Base-by-base conservation (phyloP, 441 rosid genomes). In the Melianthus villosus region DNA sequence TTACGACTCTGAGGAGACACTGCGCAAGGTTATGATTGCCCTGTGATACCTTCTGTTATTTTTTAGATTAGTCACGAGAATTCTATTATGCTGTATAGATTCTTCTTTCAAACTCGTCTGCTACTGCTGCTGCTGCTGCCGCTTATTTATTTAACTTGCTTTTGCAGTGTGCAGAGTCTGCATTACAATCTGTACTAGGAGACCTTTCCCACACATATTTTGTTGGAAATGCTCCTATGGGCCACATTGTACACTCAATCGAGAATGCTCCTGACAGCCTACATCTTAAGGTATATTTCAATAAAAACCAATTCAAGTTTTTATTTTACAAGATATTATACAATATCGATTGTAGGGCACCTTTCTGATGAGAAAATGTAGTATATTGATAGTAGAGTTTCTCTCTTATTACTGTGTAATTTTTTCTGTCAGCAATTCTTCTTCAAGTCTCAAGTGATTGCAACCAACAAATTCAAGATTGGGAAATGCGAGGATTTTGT, bases 161-260 rank as follows among this genome's bases (percentile, higher is more conserved):
- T 53, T 37, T 64, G 64, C 64, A 87, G 93, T 77, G 93, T 28
- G 93, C 97, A 3, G 97, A 87, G 62, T 68, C 81, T 56, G 95
- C 97, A 41, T 62, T 87, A 25, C 40, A 69, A 39, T 77, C 74
- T 46, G 80, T 80, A 22, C 35, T 83, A 28, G 95, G 93, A 35
- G 81, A 75, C 42, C 76, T 83, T 4, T 72, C 82, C 16, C 80
- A 71, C 40, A 76, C 93, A 9, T 83, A 80, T 62, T 87, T 83
- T 63, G 87, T 75, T 40, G 95, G 97, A 44, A 87, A 83, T 57
- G 85, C 93, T 57, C 97, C 93, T 17, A 87, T 74, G 85, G 97
- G 82, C 46, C 97, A 83, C 56, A 58, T 77, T 39, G 49, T 67
- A 2, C 62, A 67, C 45, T 67, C 63, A 45, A 38, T 50, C 10